Percentiles rank a stretch among this genome's conserved stretches.
Conservation (phyloP, 176 grass and related monocot genomes). For the Zoysia japonica region DNA sequence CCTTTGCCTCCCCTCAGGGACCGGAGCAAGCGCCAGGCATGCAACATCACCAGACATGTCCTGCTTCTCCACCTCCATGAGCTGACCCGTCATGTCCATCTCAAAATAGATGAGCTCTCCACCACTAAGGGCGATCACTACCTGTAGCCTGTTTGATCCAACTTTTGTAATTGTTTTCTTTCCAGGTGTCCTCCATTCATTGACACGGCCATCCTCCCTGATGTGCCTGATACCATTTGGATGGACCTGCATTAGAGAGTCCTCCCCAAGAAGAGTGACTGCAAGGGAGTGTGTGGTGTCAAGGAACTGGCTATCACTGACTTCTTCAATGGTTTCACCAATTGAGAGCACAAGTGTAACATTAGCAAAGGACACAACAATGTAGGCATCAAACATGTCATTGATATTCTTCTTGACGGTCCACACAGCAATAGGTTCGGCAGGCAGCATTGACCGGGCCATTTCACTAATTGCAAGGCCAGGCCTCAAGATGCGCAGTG, state of each 20-base stretch:
- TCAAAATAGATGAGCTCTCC: constrained; percentile 98
- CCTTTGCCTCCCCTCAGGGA: constrained; percentile 91
- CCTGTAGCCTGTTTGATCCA: constrained; percentile 90
- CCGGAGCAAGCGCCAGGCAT: constrained; percentile 81
- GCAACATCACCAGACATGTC: constrained; percentile 99
- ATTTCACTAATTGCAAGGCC: constrained; percentile 96
- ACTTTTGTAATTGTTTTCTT: constrained; percentile 98
- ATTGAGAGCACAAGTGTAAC: constrained; percentile 94
- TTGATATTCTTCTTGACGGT: constrained; percentile 98
- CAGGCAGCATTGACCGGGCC: constrained; percentile 89
- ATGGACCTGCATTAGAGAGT: constrained; percentile 98
- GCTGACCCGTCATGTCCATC: constrained; percentile 96
- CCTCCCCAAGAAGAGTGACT: constrained; percentile 88
- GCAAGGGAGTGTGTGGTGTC: constrained; percentile 90
- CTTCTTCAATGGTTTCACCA: constrained; percentile 97
- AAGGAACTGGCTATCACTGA: constrained; percentile 91
- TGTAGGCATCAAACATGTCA: constrained; percentile 96
- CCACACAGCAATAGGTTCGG: constrained; percentile 91
- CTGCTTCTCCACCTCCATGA: constrained; percentile 97
- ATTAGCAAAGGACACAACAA: constrained; percentile 92
- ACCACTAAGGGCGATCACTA: constrained; percentile 93
- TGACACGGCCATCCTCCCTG: constrained; percentile 96
- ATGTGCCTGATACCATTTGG: constrained; percentile 95
- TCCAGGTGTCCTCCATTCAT: constrained; percentile 93
- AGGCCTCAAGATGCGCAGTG: constrained; percentile 81